phyloP scores from a whole-genome alignment of 2,329 filamentous ascomycete species.

The Helicocarpus griseus region DNA sequence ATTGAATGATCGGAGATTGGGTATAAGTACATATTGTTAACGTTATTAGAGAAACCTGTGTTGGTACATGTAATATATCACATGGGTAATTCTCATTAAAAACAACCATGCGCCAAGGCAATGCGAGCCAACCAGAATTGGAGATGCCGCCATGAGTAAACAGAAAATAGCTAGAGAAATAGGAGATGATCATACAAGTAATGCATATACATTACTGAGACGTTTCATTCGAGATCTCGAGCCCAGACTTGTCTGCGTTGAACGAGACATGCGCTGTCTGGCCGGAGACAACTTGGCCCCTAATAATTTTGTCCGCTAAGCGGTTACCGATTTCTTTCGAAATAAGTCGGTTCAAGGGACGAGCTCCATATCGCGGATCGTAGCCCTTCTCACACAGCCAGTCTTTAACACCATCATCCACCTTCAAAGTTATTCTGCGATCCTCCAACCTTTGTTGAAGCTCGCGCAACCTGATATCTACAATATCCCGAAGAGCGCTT shows the following conservation, averaged over 20 bases:
- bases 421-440: conserved; percentile 66
- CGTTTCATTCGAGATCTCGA: conserved; percentile 40
- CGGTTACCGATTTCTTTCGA: conserved; percentile 81
- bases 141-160: not conserved
- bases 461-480: conserved; percentile 82
- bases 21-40: not conserved
- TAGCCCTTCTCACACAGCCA: conserved; percentile 90
- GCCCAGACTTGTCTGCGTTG: conserved; percentile 49
- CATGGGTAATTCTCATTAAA: not conserved
- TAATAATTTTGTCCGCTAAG: conserved; percentile 84
- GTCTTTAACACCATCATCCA: conserved; percentile 61
- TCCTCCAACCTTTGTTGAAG: conserved; percentile 76
- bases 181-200: not conserved
- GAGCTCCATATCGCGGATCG: conserved; percentile 80
- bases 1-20: not conserved
- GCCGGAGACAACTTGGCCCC: conserved; percentile 67
- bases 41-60: not conserved
- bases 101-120: not conserved
- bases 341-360: conserved; percentile 84
- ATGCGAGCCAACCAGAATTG: not conserved
- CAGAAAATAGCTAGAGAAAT: not conserved
- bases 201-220: conserved; percentile 1
- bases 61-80: not conserved
- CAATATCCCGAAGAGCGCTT: conserved; percentile 75
- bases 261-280: conserved; percentile 63